A percentile compares a stretch with the other conserved stretches of the same genome.
Evolutionary conservation across 345 rosid genomes (phyloP).

Genomic region (Syzygium aqueum): DNA sequence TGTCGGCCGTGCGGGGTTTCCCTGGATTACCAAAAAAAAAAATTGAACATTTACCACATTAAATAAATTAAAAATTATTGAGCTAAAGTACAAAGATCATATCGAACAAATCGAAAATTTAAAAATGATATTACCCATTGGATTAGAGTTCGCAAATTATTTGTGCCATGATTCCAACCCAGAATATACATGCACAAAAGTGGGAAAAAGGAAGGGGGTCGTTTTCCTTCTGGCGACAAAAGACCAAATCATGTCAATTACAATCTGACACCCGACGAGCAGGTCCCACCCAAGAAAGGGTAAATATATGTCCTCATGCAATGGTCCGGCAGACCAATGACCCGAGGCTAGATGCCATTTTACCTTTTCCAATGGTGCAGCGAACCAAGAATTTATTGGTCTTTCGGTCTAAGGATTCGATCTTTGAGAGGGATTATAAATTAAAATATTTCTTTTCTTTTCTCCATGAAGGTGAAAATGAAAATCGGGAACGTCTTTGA

Average conservation of each 20-base stretch:
- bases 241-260: background rate
- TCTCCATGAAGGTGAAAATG: too few relatives aligned
- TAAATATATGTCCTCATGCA: background rate
- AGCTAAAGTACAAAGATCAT: too few relatives aligned
- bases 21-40: too few relatives aligned
- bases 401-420: background rate
- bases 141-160: too few relatives aligned
- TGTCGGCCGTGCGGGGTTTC: too few relatives aligned
- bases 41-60: too few relatives aligned
- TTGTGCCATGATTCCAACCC: too few relatives aligned
- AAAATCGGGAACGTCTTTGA: too few relatives aligned
- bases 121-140: too few relatives aligned
- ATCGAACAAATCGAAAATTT: too few relatives aligned
- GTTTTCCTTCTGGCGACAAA: background rate
- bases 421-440: background rate
- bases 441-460: too few relatives aligned
- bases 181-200: background rate
- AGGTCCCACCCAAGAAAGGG: background rate
- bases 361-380: background rate
- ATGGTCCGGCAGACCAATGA: background rate
- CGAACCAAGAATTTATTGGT: background rate
- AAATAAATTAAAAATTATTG: too few relatives aligned
- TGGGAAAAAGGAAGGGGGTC: background rate
- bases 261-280: background rate
- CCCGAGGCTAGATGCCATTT: background rate